Evolutionary conservation across 352 stramenopile genomes (phyloP).

Genomic region (Globisporangium camurandrum): DNA sequence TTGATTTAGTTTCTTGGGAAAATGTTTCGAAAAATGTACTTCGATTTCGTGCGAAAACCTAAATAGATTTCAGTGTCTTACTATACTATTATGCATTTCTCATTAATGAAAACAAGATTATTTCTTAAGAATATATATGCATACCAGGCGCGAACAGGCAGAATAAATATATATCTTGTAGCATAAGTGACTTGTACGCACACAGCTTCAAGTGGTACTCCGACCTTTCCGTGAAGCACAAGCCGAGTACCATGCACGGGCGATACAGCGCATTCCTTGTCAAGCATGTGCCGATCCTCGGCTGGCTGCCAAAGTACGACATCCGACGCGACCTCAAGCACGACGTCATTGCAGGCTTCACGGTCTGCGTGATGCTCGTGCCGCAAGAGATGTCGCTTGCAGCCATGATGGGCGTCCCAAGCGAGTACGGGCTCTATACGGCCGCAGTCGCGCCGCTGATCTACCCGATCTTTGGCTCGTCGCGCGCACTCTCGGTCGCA

Average conservation of each 20-base stretch:
- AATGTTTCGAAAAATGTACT: too few species aligned
- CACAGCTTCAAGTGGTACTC: too few species aligned
- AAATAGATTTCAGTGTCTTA: too few species aligned
- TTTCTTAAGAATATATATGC: too few species aligned
- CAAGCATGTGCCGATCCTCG: constrained; percentile 59
- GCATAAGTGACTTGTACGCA: too few species aligned
- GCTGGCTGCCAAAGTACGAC: constrained; percentile 67
- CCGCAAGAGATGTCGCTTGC: constrained; percentile 89
- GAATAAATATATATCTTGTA: too few species aligned
- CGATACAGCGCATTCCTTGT: constrained; percentile 9
- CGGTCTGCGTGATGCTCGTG: constrained; percentile 87
- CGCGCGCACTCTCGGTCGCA: constrained; percentile 46
- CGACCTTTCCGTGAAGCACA: too few species aligned
- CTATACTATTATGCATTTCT: too few species aligned
- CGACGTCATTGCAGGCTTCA: constrained; percentile 59
- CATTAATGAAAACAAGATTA: too few species aligned
- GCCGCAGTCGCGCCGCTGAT: constrained; percentile 62
- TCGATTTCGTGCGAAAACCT: too few species aligned
- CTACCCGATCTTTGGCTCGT: constrained; percentile 68
- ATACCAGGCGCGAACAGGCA: too few species aligned
- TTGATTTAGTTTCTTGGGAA: too few species aligned
- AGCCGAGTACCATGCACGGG: background rate
- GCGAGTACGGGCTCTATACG: constrained; percentile 67
- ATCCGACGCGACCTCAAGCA: constrained; percentile 53
- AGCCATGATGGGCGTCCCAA: constrained; percentile 78